Evolutionary conservation across 2,329 filamentous ascomycete genomes (phyloP).

Genomic region (Colletotrichum sansevieriae): DNA sequence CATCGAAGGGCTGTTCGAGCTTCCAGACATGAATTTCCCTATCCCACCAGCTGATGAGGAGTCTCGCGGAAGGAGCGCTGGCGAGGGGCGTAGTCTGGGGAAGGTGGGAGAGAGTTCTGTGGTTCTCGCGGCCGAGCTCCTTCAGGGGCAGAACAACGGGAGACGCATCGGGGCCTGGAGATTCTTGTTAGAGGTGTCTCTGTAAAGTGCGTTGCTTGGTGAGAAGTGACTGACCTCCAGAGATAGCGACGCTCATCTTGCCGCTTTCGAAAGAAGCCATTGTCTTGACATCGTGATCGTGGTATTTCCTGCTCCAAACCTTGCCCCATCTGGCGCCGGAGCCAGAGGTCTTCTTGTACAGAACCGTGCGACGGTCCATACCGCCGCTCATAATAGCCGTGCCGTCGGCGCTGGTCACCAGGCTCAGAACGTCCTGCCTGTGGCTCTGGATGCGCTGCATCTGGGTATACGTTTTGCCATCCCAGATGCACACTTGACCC

Average conservation of each 20-base stretch:
- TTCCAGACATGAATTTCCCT: conserved; percentile 88
- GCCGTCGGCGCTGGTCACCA: conserved; percentile 86
- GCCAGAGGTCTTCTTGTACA: conserved; percentile 78
- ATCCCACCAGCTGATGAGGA: conserved; percentile 94
- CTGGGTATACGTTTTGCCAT: conserved; percentile 91
- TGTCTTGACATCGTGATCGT: conserved; percentile 94
- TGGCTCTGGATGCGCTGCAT: conserved; percentile 88
- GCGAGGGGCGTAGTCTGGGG: conserved; percentile 82
- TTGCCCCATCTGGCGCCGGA: conserved; percentile 82
- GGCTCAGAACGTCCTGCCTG: conserved; percentile 88
- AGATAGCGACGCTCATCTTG: conserved; percentile 87
- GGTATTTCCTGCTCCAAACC: conserved; percentile 86
- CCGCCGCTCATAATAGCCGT: conserved; percentile 88
- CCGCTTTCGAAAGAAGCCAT: conserved; percentile 91
- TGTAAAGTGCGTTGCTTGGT: background rate
- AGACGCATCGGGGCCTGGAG: conserved; percentile 80
- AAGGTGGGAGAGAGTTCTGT: conserved; percentile 84
- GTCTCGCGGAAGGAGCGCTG: conserved; percentile 78
- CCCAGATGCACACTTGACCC: conserved; percentile 93
- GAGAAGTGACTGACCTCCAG: conserved; percentile 76
- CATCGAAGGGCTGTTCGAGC: conserved; percentile 59
- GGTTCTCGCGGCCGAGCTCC: conserved; percentile 82
- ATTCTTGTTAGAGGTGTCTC: conserved; percentile 23
- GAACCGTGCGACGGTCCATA: conserved; percentile 88
- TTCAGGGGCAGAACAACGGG: conserved; percentile 84